phyloP scores from a whole-genome alignment of 163 green algal species.

The Chlamydomonas reinhardtii region DNA sequence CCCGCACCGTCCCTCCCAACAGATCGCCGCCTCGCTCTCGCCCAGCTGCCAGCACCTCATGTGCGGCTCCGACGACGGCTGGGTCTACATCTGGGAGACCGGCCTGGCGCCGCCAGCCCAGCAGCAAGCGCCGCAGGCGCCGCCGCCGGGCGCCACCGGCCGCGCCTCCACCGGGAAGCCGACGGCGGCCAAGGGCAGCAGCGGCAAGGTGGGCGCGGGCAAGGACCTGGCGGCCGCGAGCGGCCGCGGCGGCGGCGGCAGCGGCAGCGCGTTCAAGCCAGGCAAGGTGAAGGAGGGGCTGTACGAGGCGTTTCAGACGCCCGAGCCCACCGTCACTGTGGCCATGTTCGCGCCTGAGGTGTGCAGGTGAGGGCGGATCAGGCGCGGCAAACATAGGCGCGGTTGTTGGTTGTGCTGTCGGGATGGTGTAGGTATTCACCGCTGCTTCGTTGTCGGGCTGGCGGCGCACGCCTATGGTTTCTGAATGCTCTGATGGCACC shows the following conservation, averaged over 20 bases:
- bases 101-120: conserved; percentile 10
- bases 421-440: too few species aligned
- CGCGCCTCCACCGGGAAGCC: not conserved
- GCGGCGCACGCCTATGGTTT: too few species aligned
- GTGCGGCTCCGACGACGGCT: conserved; percentile 92
- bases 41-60: conserved; percentile 80
- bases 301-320: conserved; percentile 87
- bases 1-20: not conserved
- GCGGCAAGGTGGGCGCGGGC: too few species aligned
- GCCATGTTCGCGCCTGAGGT: conserved; percentile 81
- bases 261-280: not conserved
- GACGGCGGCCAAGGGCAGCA: too few species aligned
- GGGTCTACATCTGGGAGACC: conserved; percentile 89
- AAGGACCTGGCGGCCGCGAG: too few species aligned
- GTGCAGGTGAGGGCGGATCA: conserved; percentile 8
- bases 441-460: too few species aligned
- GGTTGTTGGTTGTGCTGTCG: not conserved
- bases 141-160: too few species aligned
- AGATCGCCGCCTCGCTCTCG: conserved; percentile 76
- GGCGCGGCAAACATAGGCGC: too few species aligned
- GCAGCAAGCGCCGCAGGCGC: not conserved
- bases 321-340: conserved; percentile 78
- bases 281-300: conserved; percentile 79
- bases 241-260: too few species aligned
- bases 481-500: too few species aligned